A percentile compares a stretch with the other conserved stretches of the same genome.
phyloP scores from a whole-genome alignment of 1,284 basidiomycete species.

The Ustilago curta region DNA sequence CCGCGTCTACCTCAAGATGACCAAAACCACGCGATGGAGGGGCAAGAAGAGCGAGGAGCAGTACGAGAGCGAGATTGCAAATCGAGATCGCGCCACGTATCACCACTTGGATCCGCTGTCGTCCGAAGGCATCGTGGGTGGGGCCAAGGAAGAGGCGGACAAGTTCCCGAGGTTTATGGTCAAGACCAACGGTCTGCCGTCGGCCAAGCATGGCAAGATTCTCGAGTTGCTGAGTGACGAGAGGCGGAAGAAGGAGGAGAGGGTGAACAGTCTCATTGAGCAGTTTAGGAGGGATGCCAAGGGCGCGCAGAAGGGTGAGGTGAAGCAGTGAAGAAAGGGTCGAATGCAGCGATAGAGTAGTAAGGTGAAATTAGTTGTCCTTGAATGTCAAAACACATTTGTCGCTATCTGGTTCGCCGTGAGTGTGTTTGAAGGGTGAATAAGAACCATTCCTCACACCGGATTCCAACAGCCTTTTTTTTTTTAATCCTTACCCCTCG shows the following conservation, averaged over 20 bases:
- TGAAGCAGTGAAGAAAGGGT: not conserved
- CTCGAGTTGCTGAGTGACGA: slow-evolving; percentile 46
- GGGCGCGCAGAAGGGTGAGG: not conserved
- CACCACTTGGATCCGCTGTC: slow-evolving; percentile 27
- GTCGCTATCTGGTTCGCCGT: too few relatives aligned
- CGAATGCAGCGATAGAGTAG: not conserved
- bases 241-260: slow-evolving; percentile 51
- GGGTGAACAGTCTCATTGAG: slow-evolving; percentile 41
- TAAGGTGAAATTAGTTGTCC: too few relatives aligned
- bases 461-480: too few relatives aligned
- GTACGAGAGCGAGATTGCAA: slow-evolving; percentile 41
- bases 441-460: too few relatives aligned
- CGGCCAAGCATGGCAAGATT: slow-evolving; percentile 60
- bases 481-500: not conserved
- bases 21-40: slow-evolving; percentile 58
- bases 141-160: slow-evolving; percentile 8
- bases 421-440: too few relatives aligned
- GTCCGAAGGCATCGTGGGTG: slow-evolving; percentile 14
- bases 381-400: too few relatives aligned
- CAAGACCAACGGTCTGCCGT: slow-evolving; percentile 49
- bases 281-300: slow-evolving; percentile 40
- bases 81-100: slow-evolving; percentile 15
- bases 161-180: slow-evolving; percentile 43
- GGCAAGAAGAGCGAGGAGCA: slow-evolving; percentile 42
- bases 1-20: slow-evolving; percentile 61